Evolutionary conservation across 495 filamentous ascomycete species (phyloP).

Genomic region (Symbiotaphrina buchneri): DNA sequence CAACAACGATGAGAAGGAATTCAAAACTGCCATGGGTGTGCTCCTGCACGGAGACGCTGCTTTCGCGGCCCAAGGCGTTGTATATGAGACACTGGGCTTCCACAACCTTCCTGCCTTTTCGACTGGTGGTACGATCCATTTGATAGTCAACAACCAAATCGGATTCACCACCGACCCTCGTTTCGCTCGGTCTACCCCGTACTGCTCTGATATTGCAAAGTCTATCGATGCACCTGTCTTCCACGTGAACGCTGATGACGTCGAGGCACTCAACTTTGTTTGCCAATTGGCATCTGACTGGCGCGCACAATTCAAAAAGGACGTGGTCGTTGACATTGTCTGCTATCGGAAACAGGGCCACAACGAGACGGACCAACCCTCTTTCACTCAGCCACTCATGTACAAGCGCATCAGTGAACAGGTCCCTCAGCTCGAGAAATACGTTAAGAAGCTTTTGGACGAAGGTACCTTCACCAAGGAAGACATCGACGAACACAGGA

Average conservation of each 20-base stretch:
- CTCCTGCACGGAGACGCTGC: conserved; percentile 93
- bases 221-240: conserved; percentile 95
- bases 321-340: conserved; percentile 93
- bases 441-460: conserved; percentile 67
- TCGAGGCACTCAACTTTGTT: conserved; percentile 94
- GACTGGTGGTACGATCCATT: conserved; percentile 89
- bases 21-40: conserved; percentile 80
- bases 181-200: conserved; percentile 88
- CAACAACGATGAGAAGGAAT: conserved; percentile 82
- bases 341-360: conserved; percentile 98
- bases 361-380: conserved; percentile 98
- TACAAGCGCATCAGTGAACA: conserved; percentile 87
- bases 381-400: conserved; percentile 98
- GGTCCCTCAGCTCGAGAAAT: conserved; percentile 60
- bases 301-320: conserved; percentile 92
- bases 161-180: conserved; percentile 99
- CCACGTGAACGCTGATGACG: conserved; percentile 97
- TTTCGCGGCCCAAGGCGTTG: conserved; percentile 86
- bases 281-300: conserved; percentile 93
- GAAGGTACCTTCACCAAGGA: conserved; percentile 91
- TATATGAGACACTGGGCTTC: conserved; percentile 98
- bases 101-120: conserved; percentile 86
- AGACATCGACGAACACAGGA: conserved; percentile 96
- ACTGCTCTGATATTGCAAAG: conserved; percentile 98
- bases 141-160: conserved; percentile 99